Evolutionary conservation across 345 rosid species (phyloP).

Genomic region (Acer negundo): DNA sequence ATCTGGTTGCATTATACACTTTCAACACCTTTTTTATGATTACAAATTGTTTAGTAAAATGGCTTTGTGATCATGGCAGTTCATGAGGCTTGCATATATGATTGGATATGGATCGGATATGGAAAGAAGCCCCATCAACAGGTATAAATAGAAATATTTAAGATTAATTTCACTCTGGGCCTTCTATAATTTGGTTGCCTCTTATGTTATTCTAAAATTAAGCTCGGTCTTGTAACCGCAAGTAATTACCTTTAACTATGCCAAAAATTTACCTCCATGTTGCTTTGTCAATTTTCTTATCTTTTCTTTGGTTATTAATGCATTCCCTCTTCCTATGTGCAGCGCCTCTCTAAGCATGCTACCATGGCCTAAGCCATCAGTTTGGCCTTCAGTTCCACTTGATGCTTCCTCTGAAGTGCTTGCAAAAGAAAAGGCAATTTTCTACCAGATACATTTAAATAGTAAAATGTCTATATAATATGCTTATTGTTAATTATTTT

Average conservation of each 20-base stretch:
- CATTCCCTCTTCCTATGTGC: conserved; percentile 37
- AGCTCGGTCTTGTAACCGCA: neutral
- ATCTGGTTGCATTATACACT: neutral
- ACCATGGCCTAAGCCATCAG: conserved; percentile 95
- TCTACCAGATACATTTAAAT: conserved; percentile 17
- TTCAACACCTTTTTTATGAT: neutral
- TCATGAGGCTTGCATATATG: conserved; percentile 92
- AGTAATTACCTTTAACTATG: neutral
- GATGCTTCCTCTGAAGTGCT: conserved; percentile 85
- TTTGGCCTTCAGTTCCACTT: conserved; percentile 91
- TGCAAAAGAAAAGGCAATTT: conserved; percentile 89
- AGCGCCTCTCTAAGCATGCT: conserved; percentile 99
- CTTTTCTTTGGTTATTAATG: conserved; percentile 19
- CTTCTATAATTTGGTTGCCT: conserved; percentile 12
- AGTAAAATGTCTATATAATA: neutral
- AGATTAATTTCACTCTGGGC: neutral
- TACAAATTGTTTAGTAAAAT: conserved; percentile 22
- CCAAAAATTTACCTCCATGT: conserved; percentile 10
- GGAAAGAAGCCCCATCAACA: conserved; percentile 95
- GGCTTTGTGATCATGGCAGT: conserved; percentile 56
- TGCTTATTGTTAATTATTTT: neutral
- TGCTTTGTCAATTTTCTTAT: conserved; percentile 12
- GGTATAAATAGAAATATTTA: conserved; percentile 42
- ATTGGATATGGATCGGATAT: conserved; percentile 86
- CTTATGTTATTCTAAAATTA: conserved; percentile 1